Conservation (phyloP, 768 basidiomycete species). For the Amanita brunnescens region DNA sequence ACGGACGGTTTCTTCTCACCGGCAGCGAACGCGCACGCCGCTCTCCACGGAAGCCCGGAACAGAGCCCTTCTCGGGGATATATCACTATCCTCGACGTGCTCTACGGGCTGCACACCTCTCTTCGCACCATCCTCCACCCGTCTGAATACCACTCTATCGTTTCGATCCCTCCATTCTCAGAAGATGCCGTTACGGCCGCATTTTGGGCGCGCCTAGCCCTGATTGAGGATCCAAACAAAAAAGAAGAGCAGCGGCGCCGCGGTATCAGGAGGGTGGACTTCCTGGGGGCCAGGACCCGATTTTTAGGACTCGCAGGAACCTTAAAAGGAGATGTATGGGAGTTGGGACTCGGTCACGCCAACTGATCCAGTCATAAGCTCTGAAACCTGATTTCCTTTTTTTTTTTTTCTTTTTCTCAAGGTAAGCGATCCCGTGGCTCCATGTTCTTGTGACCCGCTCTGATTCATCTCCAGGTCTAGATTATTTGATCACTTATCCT, state of each 20-base stretch:
- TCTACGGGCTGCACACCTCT: constrained; percentile 34
- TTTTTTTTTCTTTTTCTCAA: background rate
- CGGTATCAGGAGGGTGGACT: constrained; percentile 50
- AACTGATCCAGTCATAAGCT: background rate
- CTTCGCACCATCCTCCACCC: constrained; percentile 37
- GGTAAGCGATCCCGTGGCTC: background rate
- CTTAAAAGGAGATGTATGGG: constrained; percentile 34
- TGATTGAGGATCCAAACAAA: constrained; percentile 22
- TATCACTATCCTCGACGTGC: constrained; percentile 41
- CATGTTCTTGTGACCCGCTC: background rate
- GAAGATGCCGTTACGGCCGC: constrained; percentile 27
- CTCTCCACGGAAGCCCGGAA: constrained; percentile 15
- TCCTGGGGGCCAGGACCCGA: constrained; percentile 34
- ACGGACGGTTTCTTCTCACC: background rate
- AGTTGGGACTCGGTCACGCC: constrained; percentile 15
- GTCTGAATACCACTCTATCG: constrained; percentile 31
- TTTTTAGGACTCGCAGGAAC: constrained; percentile 46
- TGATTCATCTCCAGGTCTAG: background rate
- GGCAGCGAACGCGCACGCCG: background rate
- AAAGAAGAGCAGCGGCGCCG: constrained; percentile 30
- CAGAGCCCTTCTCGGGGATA: constrained; percentile 7
- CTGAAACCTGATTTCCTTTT: background rate
- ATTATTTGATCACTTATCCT: constrained; percentile 3
- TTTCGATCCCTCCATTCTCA: constrained; percentile 21
- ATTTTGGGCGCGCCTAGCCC: constrained; percentile 34